Evolutionary conservation across 257 asterid species (phyloP).

Genomic region (Jaltomata sinuosa): DNA sequence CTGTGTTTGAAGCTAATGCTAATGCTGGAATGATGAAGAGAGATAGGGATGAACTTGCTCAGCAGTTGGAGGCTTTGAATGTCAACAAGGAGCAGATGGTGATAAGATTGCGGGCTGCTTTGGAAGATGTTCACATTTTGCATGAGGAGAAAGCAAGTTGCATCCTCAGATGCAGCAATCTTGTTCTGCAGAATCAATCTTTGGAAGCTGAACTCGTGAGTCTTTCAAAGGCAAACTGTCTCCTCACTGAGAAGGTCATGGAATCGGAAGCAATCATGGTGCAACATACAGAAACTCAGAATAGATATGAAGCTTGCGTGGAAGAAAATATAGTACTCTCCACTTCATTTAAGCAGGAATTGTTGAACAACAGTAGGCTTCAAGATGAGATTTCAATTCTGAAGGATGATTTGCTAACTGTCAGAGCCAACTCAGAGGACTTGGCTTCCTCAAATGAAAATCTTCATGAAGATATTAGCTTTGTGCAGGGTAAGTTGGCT

Average conservation of each 20-base stretch:
- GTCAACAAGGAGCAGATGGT: slow-evolving; percentile 53
- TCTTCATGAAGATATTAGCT: slow-evolving; percentile 38
- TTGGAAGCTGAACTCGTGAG: slow-evolving; percentile 50
- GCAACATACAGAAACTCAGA: slow-evolving; percentile 32
- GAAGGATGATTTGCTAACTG: slow-evolving; percentile 30
- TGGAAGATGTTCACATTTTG: slow-evolving; percentile 49
- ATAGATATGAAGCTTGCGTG: slow-evolving; percentile 53
- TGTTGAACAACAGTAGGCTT: slow-evolving; percentile 38
- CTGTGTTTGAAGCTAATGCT: slow-evolving; percentile 45
- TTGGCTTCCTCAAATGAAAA: slow-evolving; percentile 43
- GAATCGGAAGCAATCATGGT: slow-evolving; percentile 30
- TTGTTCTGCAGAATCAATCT: slow-evolving; percentile 56
- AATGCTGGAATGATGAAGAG: slow-evolving; percentile 27
- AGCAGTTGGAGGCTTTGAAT: slow-evolving; percentile 48
- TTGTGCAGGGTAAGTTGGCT: slow-evolving; percentile 41
- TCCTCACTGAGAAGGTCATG: slow-evolving; percentile 45
- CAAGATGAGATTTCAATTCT: slow-evolving; percentile 37
- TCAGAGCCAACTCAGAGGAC: slow-evolving; percentile 39
- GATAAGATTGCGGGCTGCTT: slow-evolving; percentile 53
- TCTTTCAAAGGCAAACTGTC: slow-evolving; percentile 38
- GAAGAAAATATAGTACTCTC: slow-evolving; percentile 59
- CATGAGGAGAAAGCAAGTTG: slow-evolving; percentile 49
- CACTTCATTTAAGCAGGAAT: slow-evolving; percentile 44
- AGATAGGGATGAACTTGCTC: slow-evolving; percentile 36
- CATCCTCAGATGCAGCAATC: slow-evolving; percentile 43